Evolutionary conservation across 345 rosid species (phyloP), one percentile per base, ranked within the genome.

Genomic region (Salix koriyanagi): DNA sequence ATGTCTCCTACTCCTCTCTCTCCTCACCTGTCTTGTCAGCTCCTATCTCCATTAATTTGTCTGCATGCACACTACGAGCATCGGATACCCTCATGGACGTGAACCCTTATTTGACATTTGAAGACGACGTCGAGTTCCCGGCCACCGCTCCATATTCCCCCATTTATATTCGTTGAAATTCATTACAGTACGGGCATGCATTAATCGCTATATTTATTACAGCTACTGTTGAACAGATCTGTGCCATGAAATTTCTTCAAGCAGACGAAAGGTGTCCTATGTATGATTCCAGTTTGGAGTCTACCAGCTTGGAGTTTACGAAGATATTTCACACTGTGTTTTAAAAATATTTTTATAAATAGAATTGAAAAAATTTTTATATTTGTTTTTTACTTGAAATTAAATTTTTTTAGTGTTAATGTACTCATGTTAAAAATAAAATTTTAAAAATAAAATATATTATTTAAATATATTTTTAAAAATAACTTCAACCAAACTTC

Each of bases 61-160:
- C 83, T 71, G 73, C 67, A 64, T 73, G 60, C 48, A n/a, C 11
- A 36, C 62, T 71, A 2, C 66, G 37, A 26, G 81, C 88, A 83
- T 85, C 16, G 88, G 88, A 85, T 85, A 67, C 88, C 83, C 37
- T 79, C 80, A 76, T 44, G 52, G 50, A 76, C 52, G 36, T 37
- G 70, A 32, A 70, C 67, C 76, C 76, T 78, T 66, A 67, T 83
- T 80, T 44, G 25, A 42, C 65, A 54, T 42, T 62, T 64, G 75
- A 79, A 37, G 64, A 26, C 16, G 72, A 67, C 81, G 28, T 70
- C 44, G 72, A 76, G 41, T 79, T 77, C 71, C 60, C 48, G 66
- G 44, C 32, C 32, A 76, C 66, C 2, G 15, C 23, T 62, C 70
- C 13, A 11, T 11, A 42, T 18, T 21, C 50, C 10, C 79, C 58